phyloP scores from a whole-genome alignment of 2,329 filamentous ascomycete species.

The Aspergillus neotritici region DNA sequence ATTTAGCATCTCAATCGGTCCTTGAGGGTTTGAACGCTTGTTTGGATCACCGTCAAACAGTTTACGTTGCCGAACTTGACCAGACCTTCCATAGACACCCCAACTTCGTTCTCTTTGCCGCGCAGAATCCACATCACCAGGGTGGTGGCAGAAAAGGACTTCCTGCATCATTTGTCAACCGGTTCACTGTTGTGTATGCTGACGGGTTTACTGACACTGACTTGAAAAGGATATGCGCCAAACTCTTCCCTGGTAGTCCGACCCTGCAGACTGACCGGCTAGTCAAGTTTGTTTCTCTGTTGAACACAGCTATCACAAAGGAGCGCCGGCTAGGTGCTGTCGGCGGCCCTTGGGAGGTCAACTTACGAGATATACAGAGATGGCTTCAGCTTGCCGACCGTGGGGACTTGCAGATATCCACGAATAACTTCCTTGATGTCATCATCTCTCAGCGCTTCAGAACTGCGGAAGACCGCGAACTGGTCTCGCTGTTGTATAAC shows the following conservation, averaged over 20 bases:
- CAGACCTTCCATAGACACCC: constrained; percentile 87
- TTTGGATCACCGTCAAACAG: constrained; percentile 90
- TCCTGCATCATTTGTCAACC: constrained; percentile 93
- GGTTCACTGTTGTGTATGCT: constrained; percentile 96
- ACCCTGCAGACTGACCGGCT: constrained; percentile 57
- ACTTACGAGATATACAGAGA: constrained; percentile 79
- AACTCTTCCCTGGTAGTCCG: constrained; percentile 64
- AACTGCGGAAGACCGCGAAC: constrained; percentile 58
- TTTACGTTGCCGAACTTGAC: constrained; percentile 91
- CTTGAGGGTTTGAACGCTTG: constrained; percentile 95
- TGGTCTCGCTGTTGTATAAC: constrained; percentile 62
- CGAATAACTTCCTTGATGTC: constrained; percentile 71
- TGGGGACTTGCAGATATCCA: constrained; percentile 55
- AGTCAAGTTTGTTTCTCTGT: constrained; percentile 72
- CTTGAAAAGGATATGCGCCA: constrained; percentile 71
- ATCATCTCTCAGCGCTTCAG: constrained; percentile 87
- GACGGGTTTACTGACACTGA: constrained; percentile 81
- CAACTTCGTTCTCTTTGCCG: constrained; percentile 89
- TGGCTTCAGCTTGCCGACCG: constrained; percentile 72
- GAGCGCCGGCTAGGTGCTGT: constrained; percentile 49
- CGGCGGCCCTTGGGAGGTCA: constrained; percentile 90
- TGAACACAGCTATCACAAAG: constrained; percentile 66
- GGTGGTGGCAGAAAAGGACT: constrained; percentile 92
- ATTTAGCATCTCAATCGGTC: constrained; percentile 91
- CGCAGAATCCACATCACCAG: constrained; percentile 96